phyloP scores from a whole-genome alignment of 139 green algal genomes.

The Bryopsis sp. region DNA sequence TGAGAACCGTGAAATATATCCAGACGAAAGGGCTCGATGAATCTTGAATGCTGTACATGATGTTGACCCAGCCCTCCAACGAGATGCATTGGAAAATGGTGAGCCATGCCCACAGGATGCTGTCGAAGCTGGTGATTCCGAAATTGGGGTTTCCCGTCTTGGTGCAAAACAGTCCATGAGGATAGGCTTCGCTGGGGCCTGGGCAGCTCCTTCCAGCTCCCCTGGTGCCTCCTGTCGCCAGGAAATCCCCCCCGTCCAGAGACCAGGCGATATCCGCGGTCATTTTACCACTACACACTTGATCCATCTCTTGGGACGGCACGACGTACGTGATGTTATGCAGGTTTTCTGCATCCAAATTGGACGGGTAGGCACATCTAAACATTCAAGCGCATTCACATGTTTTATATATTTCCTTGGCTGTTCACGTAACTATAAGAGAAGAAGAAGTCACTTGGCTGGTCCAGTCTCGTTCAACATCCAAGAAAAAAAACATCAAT shows the following conservation, averaged over 20 bases:
- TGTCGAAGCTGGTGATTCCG: constrained; percentile 60
- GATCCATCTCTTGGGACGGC: background rate
- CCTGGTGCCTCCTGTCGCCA: background rate
- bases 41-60: constrained; percentile 45
- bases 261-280: constrained; percentile 17
- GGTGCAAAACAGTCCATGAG: constrained; percentile 28
- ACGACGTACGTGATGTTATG: too few relatives aligned
- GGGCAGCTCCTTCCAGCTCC: background rate
- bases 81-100: constrained; percentile 70
- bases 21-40: constrained; percentile 31
- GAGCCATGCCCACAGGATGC: constrained; percentile 57
- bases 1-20: constrained; percentile 62
- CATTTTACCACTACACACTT: constrained; percentile 29
- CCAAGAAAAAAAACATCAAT: too few relatives aligned
- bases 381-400: too few relatives aligned
- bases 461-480: too few relatives aligned
- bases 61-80: constrained; percentile 39
- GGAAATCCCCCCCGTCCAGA: background rate
- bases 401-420: too few relatives aligned
- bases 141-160: constrained; percentile 41
- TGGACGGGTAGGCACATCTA: too few relatives aligned
- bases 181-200: constrained; percentile 12
- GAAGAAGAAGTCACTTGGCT: too few relatives aligned
- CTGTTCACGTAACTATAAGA: too few relatives aligned
- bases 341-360: too few relatives aligned